phyloP scores from a whole-genome alignment of 306 rosid species.

The Luffa aegyptiaca region DNA sequence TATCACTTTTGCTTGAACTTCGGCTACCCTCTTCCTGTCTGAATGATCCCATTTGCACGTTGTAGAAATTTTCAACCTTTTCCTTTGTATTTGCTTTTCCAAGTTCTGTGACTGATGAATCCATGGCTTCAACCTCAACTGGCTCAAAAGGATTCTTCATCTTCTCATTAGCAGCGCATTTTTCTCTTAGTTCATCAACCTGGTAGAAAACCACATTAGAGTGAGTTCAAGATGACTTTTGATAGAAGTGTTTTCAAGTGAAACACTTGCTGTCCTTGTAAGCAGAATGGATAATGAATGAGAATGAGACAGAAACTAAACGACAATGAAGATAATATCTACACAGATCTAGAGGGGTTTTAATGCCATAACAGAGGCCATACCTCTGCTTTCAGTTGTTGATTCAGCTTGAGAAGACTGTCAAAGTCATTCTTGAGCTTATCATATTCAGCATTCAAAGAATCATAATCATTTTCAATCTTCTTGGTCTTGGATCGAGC shows the following conservation, averaged over 20 bases:
- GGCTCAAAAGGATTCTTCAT: constrained; percentile 24
- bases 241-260: not conserved
- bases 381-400: constrained; percentile 54
- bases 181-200: constrained; percentile 58
- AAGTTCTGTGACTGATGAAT: constrained; percentile 28
- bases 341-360: not conserved
- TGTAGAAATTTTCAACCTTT: constrained; percentile 22
- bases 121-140: constrained; percentile 19
- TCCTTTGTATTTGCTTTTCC: constrained; percentile 23
- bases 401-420: constrained; percentile 44
- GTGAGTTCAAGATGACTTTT: not conserved
- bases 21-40: constrained; percentile 62
- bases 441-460: constrained; percentile 47
- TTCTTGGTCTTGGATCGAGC: constrained; percentile 75
- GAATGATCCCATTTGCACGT: constrained; percentile 18
- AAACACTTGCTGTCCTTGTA: too few relatives aligned
- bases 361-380: not conserved
- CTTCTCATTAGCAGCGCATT: constrained; percentile 29
- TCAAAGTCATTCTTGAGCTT: constrained; percentile 53
- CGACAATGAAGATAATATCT: not conserved
- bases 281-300: constrained; percentile 7
- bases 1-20: constrained; percentile 68
- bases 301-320: not conserved
- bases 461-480: constrained; percentile 59
- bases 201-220: not conserved